Conservation (phyloP, 2,329 filamentous ascomycete genomes). For the Hypoxylon sp. region DNA sequence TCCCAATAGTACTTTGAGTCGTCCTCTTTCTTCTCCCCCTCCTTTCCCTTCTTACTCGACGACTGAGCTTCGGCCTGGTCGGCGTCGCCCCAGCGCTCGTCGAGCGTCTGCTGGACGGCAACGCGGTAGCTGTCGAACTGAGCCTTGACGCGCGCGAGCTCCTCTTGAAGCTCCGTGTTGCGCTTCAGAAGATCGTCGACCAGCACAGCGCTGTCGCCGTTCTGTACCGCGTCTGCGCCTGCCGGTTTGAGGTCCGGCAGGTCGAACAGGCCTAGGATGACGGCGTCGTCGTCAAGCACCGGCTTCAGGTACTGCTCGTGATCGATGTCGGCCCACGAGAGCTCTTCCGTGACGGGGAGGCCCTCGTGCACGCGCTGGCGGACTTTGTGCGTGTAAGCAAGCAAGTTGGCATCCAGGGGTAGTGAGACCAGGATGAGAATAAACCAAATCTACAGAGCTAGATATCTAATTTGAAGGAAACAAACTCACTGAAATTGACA, state of each 20-base stretch:
- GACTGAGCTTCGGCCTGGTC: slow-evolving; percentile 51
- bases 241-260: slow-evolving; percentile 59
- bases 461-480: background rate
- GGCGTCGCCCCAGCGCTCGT: slow-evolving; percentile 69
- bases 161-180: slow-evolving; percentile 65
- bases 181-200: slow-evolving; percentile 55
- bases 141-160: slow-evolving; percentile 64
- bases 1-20: slow-evolving; percentile 63
- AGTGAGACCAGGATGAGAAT: background rate
- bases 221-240: slow-evolving; percentile 17
- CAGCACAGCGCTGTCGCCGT: slow-evolving; percentile 43
- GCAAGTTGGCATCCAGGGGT: background rate
- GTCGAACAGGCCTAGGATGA: slow-evolving; percentile 88
- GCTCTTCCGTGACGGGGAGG: slow-evolving; percentile 60
- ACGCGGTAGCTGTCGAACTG: slow-evolving; percentile 72
- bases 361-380: slow-evolving; percentile 57
- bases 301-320: slow-evolving; percentile 85
- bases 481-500: slow-evolving; percentile 68
- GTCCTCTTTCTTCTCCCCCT: slow-evolving; percentile 47
- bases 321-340: slow-evolving; percentile 69
- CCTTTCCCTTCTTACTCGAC: slow-evolving; percentile 42
- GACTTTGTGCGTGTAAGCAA: slow-evolving; percentile 47
- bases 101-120: slow-evolving; percentile 71
- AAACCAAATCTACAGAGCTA: background rate
- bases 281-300: slow-evolving; percentile 84